Conservation (phyloP, 148 eudicot genomes). For the Bassia scoparia region DNA sequence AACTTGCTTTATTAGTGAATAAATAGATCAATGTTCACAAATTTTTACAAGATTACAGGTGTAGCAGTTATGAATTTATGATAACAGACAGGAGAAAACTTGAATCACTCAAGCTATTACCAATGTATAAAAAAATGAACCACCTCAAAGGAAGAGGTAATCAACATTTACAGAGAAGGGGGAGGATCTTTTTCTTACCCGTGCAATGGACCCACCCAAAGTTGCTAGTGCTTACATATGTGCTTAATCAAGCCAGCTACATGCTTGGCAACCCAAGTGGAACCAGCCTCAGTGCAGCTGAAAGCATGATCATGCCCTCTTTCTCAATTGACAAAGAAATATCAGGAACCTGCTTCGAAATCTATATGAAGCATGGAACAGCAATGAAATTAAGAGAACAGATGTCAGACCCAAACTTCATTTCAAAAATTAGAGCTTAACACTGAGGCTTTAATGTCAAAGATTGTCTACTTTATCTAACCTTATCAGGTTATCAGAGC, state of each 20-base stretch:
- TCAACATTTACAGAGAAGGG: neutral
- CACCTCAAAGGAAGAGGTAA: neutral
- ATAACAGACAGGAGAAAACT: neutral
- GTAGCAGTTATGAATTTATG: neutral
- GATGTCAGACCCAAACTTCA: neutral
- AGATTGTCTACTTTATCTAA: too few species aligned
- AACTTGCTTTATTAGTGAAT: too few species aligned
- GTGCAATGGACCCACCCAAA: neutral
- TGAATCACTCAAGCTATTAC: neutral
- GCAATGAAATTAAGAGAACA: neutral
- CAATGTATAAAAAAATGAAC: neutral
- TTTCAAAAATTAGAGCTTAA: neutral
- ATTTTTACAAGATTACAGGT: too few species aligned
- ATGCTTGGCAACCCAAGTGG: conserved; percentile 75
- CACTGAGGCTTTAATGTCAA: too few species aligned
- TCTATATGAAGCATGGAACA: conserved; percentile 34
- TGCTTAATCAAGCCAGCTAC: conserved; percentile 59
- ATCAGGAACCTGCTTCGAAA: conserved; percentile 58
- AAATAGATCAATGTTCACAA: too few species aligned
- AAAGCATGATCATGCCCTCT: conserved; percentile 78
- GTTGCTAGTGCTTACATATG: conserved; percentile 22
- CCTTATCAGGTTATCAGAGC: too few species aligned
- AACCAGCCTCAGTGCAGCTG: conserved; percentile 75
- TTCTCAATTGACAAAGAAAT: conserved; percentile 51
- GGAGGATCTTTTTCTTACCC: conserved; percentile 1